A percentile compares a stretch with the other conserved stretches of the same genome.
Evolutionary conservation across 495 filamentous ascomycete genomes (phyloP).

Genomic region (Tuber borchii): DNA sequence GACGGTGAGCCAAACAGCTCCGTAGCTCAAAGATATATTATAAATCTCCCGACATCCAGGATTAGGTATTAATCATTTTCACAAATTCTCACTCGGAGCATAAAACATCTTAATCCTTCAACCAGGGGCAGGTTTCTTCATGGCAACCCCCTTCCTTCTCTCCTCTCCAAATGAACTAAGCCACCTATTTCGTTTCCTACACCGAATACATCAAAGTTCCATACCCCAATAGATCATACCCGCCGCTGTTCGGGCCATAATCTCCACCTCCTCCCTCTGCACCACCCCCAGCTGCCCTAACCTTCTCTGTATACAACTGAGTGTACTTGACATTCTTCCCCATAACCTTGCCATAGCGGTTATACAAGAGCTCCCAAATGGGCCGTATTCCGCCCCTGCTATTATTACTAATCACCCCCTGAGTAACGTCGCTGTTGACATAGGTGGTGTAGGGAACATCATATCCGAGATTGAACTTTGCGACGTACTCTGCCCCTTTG

Average conservation of each 20-base stretch:
- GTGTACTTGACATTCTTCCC: constrained; percentile 35
- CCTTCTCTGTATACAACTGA: constrained; percentile 41
- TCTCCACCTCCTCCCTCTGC: constrained; percentile 45
- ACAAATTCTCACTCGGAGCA: background rate
- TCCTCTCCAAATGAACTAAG: background rate
- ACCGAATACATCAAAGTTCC: constrained; percentile 43
- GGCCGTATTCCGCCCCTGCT: constrained; percentile 43
- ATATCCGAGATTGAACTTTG: constrained; percentile 46
- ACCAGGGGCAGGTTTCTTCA: background rate
- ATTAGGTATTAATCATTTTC: background rate
- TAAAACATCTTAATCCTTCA: background rate
- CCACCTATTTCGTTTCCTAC: background rate
- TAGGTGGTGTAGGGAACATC: constrained; percentile 47
- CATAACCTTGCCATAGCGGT: constrained; percentile 44
- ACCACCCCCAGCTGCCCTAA: constrained; percentile 37
- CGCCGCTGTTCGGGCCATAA: constrained; percentile 42
- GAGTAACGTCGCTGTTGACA: constrained; percentile 42
- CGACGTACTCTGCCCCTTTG: constrained; percentile 45
- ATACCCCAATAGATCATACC: constrained; percentile 45
- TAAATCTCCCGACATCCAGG: background rate
- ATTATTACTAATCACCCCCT: constrained; percentile 41
- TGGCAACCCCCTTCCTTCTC: background rate
- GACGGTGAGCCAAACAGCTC: no score
- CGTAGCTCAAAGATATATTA: background rate
- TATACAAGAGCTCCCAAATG: constrained; percentile 45